Conservation (phyloP, 352 stramenopile species). For the Poterioochromonas sp. region DNA sequence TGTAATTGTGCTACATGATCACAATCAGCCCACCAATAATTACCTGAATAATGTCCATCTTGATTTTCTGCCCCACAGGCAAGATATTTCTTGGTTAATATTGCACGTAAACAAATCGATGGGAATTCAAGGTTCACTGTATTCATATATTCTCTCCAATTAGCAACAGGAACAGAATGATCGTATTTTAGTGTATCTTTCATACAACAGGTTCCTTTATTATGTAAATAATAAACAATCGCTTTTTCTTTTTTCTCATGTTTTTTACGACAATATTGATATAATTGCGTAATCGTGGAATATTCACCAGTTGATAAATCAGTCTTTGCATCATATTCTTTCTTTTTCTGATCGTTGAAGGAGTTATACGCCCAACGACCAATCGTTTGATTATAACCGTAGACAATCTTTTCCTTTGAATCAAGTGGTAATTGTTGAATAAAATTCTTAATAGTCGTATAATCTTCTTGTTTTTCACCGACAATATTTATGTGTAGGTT, state of each 20-base stretch:
- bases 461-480: neutral
- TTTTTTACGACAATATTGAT: neutral
- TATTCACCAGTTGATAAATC: conserved; percentile 11
- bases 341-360: neutral
- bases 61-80: conserved; percentile 19
- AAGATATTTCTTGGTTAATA: neutral
- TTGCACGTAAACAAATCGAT: conserved; percentile 28
- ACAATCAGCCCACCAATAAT: conserved; percentile 29
- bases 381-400: neutral
- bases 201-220: conserved; percentile 3
- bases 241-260: neutral
- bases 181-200: neutral
- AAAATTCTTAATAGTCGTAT: neutral
- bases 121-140: conserved; percentile 26
- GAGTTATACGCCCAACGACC: neutral
- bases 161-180: neutral
- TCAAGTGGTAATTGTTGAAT: neutral
- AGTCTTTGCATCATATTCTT: neutral
- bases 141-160: conserved; percentile 30
- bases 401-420: neutral
- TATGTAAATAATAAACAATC: conserved; percentile 28
- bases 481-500: neutral
- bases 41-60: conserved; percentile 27
- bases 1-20: conserved; percentile 5
- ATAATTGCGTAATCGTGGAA: neutral